Base-by-base conservation (phyloP, 179 eudicot genomes). In the Carnegiea gigantea region DNA sequence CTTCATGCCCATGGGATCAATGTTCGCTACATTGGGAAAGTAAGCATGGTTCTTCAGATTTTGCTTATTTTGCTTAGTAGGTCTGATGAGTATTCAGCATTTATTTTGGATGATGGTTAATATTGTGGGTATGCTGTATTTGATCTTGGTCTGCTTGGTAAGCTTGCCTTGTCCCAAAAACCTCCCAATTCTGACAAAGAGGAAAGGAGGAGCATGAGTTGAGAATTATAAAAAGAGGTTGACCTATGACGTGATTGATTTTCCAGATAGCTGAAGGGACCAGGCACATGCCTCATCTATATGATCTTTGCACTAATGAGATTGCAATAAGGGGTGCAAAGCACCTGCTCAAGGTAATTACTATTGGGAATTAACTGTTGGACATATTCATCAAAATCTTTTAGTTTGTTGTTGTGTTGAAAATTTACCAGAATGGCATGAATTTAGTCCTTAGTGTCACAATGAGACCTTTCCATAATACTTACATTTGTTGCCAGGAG, bases 1-100 rank as follows among this genome's bases (percentile, higher is more conserved):
- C 97, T 97, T 65, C 99, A 97, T 89, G 93, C 98, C 71, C 97
- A 93, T 89, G 99, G 99, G 80, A 95, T 97, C 76, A 97, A 95
- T 87, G 88, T 97, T 78, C 98, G 99, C 2, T 97, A 97, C 84
- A 89, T 97, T 80, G 99, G 98, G 83, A 95, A 90, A 86, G 99
- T 93, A 88, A 87, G 90, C 70, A 57, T 84, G 26, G 40, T 79
- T 67, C 38, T 3, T 7, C 23, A 15, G 46, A 30, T 36, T 70
- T 70, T 3, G 43, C 38, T 68, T 68, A 13, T 68, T 28, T 68
- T 68, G 43, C 73, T 68, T 68, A 12, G 73, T 13, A 68, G 9
- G 43, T 33, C 43, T 33, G 43, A 68, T 30, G 43, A 36, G 73
- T 10, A 43, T 68, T 68, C 10, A 33, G 36, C 36, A 3, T 18